Percentiles rank a stretch among this genome's conserved stretches.
phyloP scores from a whole-genome alignment of 352 stramenopile species.

The Phytophthora aleatoria region DNA sequence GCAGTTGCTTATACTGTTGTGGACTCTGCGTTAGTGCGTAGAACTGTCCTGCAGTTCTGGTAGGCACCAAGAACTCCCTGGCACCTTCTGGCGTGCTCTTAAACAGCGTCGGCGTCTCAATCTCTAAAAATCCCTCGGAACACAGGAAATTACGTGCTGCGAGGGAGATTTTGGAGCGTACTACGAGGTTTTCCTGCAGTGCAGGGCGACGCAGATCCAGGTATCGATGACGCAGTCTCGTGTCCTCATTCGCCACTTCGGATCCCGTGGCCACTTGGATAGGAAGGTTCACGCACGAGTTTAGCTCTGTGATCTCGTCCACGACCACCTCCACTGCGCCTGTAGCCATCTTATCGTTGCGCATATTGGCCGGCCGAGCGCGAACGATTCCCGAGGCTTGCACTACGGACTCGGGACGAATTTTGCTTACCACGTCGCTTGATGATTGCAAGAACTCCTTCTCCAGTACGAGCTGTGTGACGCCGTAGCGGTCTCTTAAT shows the following conservation, averaged over 20 bases:
- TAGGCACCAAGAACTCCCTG: slow-evolving; percentile 87
- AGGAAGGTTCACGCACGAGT: slow-evolving; percentile 58
- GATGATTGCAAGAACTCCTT: slow-evolving; percentile 53
- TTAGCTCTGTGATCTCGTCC: slow-evolving; percentile 63
- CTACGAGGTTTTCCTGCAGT: slow-evolving; percentile 81
- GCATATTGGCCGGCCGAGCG: slow-evolving; percentile 60
- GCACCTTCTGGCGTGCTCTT: slow-evolving; percentile 89
- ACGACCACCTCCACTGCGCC: slow-evolving; percentile 79
- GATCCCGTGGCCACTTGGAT: slow-evolving; percentile 70
- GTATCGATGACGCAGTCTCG: slow-evolving; percentile 77
- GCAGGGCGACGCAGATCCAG: slow-evolving; percentile 75
- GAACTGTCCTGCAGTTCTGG: slow-evolving; percentile 66
- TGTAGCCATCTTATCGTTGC: slow-evolving; percentile 74
- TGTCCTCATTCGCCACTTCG: slow-evolving; percentile 68
- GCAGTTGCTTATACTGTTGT: slow-evolving; percentile 93
- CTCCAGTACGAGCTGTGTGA: slow-evolving; percentile 83
- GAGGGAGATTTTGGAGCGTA: slow-evolving; percentile 76
- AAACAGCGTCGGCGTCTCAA: slow-evolving; percentile 90
- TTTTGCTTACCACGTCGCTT: slow-evolving; percentile 51
- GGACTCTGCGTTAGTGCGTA: slow-evolving; percentile 91
- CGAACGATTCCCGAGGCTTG: slow-evolving; percentile 68
- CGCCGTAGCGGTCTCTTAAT: slow-evolving; percentile 77
- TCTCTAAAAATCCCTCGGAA: slow-evolving; percentile 79
- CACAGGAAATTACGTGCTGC: slow-evolving; percentile 75
- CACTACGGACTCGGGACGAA: slow-evolving; percentile 78